Evolutionary conservation across 495 filamentous ascomycete species (phyloP).

Genomic region (Talaromyces wortmannii): DNA sequence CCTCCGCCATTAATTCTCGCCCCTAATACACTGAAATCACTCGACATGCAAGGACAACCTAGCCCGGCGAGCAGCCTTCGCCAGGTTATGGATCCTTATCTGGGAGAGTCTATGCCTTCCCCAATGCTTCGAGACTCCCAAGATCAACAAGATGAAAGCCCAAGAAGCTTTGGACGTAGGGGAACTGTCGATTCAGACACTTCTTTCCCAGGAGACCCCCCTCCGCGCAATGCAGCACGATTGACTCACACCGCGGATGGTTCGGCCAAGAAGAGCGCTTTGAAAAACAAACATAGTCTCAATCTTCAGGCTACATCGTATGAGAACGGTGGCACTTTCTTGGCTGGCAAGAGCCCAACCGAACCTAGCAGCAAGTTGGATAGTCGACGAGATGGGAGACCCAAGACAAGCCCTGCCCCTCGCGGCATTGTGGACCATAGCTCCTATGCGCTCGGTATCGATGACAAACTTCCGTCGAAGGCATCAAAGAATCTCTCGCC

Average conservation of each 20-base stretch:
- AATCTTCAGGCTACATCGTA: background rate
- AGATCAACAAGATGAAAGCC: conserved; percentile 10
- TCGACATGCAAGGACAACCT: conserved; percentile 33
- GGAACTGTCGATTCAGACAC: background rate
- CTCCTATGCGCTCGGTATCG: background rate
- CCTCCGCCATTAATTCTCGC: conserved; percentile 31
- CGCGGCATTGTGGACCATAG: background rate
- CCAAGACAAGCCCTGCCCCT: conserved; percentile 2
- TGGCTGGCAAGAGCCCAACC: conserved; percentile 45
- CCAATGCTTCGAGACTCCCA: conserved; percentile 11
- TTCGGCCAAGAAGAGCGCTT: background rate
- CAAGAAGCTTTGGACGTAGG: background rate
- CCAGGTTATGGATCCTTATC: conserved; percentile 84
- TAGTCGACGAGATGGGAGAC: background rate
- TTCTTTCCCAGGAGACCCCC: conserved; percentile 9
- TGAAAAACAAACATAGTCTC: background rate
- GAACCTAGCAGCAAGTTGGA: conserved; percentile 21
- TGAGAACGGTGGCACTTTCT: conserved; percentile 37
- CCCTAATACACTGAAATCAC: conserved; percentile 12
- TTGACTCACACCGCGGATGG: conserved; percentile 1
- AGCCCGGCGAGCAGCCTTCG: conserved; percentile 88
- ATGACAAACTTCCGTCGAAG: background rate
- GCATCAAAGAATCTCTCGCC: background rate
- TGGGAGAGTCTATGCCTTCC: conserved; percentile 28
- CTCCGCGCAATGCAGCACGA: conserved; percentile 3